Evolutionary conservation across 306 rosid genomes (phyloP).

Genomic region (Prunus mongolica): DNA sequence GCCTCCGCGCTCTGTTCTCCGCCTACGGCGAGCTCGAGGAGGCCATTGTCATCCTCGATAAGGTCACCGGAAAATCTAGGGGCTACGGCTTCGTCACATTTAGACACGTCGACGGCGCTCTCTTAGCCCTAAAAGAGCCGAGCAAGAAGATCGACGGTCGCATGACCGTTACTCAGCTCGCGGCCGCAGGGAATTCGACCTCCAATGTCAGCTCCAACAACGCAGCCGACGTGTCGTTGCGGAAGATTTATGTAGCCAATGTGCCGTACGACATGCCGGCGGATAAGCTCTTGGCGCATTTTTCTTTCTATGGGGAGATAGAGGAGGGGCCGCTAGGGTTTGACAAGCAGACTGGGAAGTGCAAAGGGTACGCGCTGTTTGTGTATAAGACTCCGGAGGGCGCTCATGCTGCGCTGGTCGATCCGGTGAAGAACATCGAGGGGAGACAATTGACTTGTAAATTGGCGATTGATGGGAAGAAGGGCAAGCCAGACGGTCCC

Average conservation of each 20-base stretch:
- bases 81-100: conserved; percentile 94
- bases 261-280: conserved; percentile 86
- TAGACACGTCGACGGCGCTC: conserved; percentile 78
- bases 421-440: conserved; percentile 81
- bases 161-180: conserved; percentile 94
- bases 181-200: conserved; percentile 64
- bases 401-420: conserved; percentile 76
- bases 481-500: conserved; percentile 61
- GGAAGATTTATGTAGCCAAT: conserved; percentile 89
- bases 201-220: conserved; percentile 15
- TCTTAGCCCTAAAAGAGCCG: conserved; percentile 84
- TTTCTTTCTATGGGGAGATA: conserved; percentile 71
- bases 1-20: conserved; percentile 82
- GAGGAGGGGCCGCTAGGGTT: conserved; percentile 98
- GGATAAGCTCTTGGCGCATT: conserved; percentile 73
- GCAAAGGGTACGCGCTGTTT: conserved; percentile 80
- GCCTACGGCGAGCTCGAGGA: conserved; percentile 91
- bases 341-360: conserved; percentile 88
- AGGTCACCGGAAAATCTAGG: conserved; percentile 73
- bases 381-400: conserved; percentile 84
- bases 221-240: conserved; percentile 37
- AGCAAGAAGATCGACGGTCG: conserved; percentile 97
- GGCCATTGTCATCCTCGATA: conserved; percentile 83
- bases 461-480: conserved; percentile 82
- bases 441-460: conserved; percentile 81